A percentile compares a stretch with the other conserved stretches of the same genome.
Evolutionary conservation across 352 stramenopile genomes (phyloP).

Genomic region (Saprolegnia parasitica): DNA sequence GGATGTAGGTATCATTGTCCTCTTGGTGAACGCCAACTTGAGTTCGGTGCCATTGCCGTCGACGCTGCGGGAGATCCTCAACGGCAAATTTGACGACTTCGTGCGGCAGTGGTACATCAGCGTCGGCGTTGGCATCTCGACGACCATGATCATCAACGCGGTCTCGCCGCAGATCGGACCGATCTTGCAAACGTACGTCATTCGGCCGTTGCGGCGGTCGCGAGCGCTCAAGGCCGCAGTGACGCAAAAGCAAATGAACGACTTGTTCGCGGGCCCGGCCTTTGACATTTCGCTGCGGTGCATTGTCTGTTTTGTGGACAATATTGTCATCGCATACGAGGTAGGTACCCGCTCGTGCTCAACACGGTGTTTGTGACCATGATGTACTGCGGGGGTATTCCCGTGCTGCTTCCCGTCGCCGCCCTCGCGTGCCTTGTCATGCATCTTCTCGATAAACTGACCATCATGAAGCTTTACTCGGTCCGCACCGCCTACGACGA

Average conservation of each 20-base stretch:
- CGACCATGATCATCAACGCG: conserved; percentile 84
- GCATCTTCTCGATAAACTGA: conserved; percentile 81
- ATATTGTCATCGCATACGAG: background rate
- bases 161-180: conserved; percentile 57
- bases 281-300: conserved; percentile 72
- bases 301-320: background rate
- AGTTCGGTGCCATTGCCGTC: conserved; percentile 36
- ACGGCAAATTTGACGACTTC: conserved; percentile 79
- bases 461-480: conserved; percentile 66
- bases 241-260: conserved; percentile 75
- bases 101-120: conserved; percentile 82
- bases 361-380: conserved; percentile 85
- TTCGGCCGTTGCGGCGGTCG: conserved; percentile 50
- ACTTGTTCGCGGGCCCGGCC: conserved; percentile 61
- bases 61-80: conserved; percentile 47
- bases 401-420: conserved; percentile 75
- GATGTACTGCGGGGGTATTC: conserved; percentile 75
- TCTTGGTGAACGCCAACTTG: conserved; percentile 69
- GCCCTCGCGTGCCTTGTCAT: conserved; percentile 52
- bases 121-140: conserved; percentile 81
- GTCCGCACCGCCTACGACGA: conserved; percentile 81
- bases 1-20: conserved; percentile 58
- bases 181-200: conserved; percentile 55
- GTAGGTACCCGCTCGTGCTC: conserved; percentile 69
- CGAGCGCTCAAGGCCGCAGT: conserved; percentile 41